Conservation (phyloP, 257 asterid genomes). For the Vinca minor region DNA sequence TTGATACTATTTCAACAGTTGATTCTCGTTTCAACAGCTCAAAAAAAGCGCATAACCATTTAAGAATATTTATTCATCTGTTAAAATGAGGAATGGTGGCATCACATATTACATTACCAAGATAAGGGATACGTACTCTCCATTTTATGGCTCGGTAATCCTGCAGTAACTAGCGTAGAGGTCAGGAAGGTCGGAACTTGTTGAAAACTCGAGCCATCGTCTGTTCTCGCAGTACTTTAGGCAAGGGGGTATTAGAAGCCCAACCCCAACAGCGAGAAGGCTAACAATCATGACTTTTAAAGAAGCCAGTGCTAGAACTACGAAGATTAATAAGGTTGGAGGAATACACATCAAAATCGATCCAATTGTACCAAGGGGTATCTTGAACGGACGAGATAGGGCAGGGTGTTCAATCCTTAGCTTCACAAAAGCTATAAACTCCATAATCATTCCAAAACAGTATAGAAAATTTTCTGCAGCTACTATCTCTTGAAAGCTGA, state of each 20-base stretch:
- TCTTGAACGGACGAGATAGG: slow-evolving; percentile 45
- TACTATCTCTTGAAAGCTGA: slow-evolving; percentile 68
- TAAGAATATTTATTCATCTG: background rate
- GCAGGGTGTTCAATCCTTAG: slow-evolving; percentile 46
- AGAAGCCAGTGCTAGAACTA: slow-evolving; percentile 43
- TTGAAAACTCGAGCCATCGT: slow-evolving; percentile 34
- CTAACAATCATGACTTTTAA: slow-evolving; percentile 44
- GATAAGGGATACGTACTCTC: too few relatives aligned
- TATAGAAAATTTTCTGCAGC: slow-evolving; percentile 59
- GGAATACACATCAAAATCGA: slow-evolving; percentile 43
- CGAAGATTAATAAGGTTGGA: slow-evolving; percentile 37
- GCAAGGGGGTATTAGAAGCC: slow-evolving; percentile 47
- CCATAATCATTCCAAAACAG: slow-evolving; percentile 64
- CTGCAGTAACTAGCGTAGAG: slow-evolving; percentile 16
- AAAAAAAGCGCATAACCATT: background rate
- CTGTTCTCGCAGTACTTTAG: slow-evolving; percentile 34
- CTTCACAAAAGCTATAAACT: slow-evolving; percentile 54
- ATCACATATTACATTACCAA: background rate
- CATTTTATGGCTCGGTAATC: slow-evolving; percentile 10
- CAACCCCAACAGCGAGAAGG: slow-evolving; percentile 36
- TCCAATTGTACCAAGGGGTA: slow-evolving; percentile 44
- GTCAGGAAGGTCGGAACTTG: slow-evolving; percentile 24
- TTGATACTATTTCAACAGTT: background rate
- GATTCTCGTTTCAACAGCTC: background rate
- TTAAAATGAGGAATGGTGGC: background rate